Conservation (phyloP, 257 asterid genomes). For the Phtheirospermum japonicum region DNA sequence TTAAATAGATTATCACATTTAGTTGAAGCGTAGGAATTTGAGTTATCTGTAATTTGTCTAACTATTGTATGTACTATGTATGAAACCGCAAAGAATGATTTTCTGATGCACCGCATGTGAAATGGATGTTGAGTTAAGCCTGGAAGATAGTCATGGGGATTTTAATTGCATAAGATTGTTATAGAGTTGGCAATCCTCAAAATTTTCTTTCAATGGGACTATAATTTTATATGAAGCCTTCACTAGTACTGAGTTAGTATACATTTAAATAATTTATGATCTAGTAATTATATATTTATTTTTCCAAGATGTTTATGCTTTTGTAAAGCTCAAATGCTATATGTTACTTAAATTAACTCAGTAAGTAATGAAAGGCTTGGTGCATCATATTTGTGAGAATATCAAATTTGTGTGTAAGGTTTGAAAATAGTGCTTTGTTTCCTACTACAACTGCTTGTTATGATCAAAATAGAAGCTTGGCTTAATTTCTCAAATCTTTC, state of each 20-base stretch:
- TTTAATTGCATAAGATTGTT: not conserved
- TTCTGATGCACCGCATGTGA: not conserved
- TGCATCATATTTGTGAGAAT: not conserved
- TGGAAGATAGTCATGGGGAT: not conserved
- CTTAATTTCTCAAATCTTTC: not conserved
- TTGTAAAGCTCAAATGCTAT: no score
- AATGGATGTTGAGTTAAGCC: not conserved
- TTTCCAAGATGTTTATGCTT: no score
- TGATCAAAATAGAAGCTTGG: not conserved
- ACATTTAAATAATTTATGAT: no score
- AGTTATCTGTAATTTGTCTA: not conserved
- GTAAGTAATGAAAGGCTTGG: not conserved
- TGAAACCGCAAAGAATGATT: not conserved
- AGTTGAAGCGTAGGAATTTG: no score
- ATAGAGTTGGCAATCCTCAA: not conserved
- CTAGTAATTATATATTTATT: no score
- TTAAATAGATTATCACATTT: no score
- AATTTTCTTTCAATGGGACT: not conserved
- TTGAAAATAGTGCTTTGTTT: not conserved
- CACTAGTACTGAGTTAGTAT: not conserved
- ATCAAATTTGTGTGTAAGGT: not conserved
- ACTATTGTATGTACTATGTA: not conserved
- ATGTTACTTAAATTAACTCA: not conserved
- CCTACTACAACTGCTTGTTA: not conserved
- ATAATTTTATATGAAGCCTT: not conserved